Evolutionary conservation across 495 filamentous ascomycete genomes (phyloP).

Genomic region (Talaromyces stipitatus): DNA sequence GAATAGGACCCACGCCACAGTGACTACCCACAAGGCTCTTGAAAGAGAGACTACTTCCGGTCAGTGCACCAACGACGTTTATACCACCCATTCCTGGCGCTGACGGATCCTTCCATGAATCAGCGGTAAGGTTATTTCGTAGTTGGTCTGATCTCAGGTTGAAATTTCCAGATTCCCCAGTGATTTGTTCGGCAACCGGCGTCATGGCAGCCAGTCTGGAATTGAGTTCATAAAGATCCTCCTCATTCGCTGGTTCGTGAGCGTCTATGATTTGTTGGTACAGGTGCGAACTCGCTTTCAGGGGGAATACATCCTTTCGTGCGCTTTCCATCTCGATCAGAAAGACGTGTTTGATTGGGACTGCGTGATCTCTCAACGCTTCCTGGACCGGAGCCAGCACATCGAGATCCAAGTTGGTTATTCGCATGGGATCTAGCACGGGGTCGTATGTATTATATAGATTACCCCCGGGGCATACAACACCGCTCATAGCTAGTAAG

Average conservation of each 20-base stretch:
- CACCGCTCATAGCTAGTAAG: neutral
- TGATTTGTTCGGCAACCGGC: conserved; percentile 24
- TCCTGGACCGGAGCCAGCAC: conserved; percentile 20
- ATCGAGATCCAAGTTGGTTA: conserved; percentile 29
- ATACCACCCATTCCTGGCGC: conserved; percentile 22
- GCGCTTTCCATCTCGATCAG: conserved; percentile 34
- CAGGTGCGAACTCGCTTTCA: conserved; percentile 23
- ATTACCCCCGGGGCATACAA: neutral
- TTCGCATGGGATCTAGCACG: conserved; percentile 26
- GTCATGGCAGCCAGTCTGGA: conserved; percentile 21
- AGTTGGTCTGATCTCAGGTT: conserved; percentile 7
- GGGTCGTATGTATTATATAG: conserved; percentile 21
- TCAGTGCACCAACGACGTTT: conserved; percentile 25
- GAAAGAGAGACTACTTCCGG: conserved; percentile 30
- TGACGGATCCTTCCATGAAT: conserved; percentile 8
- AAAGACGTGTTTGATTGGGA: conserved; percentile 26
- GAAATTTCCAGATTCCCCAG: conserved; percentile 27
- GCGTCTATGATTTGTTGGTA: conserved; percentile 24
- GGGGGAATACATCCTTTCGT: conserved; percentile 34
- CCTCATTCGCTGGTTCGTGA: conserved; percentile 6
- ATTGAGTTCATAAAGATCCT: conserved; percentile 9
- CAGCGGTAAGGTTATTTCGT: neutral
- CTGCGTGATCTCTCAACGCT: conserved; percentile 17
- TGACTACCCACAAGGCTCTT: conserved; percentile 31
- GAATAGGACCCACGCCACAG: conserved; percentile 29